Evolutionary conservation across 768 basidiomycete species (phyloP).

Genomic region (Hysterangium stoloniferum): DNA sequence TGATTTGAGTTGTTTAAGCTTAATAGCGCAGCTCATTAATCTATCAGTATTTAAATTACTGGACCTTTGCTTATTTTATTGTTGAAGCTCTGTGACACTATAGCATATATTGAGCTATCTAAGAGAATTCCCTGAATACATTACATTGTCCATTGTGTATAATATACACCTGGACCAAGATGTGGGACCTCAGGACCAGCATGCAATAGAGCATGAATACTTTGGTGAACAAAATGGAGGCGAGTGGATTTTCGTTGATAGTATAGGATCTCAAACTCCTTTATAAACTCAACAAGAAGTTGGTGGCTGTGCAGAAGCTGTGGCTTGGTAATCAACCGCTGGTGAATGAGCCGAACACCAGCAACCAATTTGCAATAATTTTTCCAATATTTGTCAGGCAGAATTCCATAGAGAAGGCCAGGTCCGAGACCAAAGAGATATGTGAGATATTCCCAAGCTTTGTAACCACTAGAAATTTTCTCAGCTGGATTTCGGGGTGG

Average conservation of each 20-base stretch:
- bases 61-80: no score
- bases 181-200: conserved; percentile 19
- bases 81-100: no score
- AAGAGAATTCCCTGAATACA: no score
- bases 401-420: conserved; percentile 23
- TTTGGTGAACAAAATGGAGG: conserved; percentile 28
- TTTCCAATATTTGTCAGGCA: conserved; percentile 21
- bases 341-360: neutral
- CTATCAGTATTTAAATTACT: no score
- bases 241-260: conserved; percentile 18
- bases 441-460: conserved; percentile 21
- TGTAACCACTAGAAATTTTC: conserved; percentile 29
- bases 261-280: conserved; percentile 31
- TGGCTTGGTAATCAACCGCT: neutral
- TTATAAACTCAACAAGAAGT: conserved; percentile 20
- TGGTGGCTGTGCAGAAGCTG: conserved; percentile 15
- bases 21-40: no score
- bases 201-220: conserved; percentile 28
- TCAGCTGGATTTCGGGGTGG: conserved; percentile 34
- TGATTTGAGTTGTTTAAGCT: no score
- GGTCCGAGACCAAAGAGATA: conserved; percentile 27
- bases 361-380: conserved; percentile 16
- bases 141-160: conserved; percentile 26
- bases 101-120: no score
- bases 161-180: conserved; percentile 18